phyloP scores from a whole-genome alignment of 1,284 basidiomycete genomes.

The Athelia sp. region DNA sequence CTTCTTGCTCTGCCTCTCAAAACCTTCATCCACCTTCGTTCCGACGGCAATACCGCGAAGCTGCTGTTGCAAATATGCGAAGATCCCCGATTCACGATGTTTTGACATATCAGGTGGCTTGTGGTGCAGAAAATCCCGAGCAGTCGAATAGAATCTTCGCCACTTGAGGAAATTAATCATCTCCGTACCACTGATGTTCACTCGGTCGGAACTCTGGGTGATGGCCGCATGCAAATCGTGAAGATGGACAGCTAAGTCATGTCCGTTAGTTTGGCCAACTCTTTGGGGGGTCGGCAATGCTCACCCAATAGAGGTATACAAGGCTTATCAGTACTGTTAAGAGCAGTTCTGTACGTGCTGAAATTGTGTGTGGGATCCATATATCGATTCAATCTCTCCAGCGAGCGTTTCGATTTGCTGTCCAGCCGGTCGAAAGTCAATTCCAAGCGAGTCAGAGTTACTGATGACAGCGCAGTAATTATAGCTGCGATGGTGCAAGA shows the following conservation, averaged over 20 bases:
- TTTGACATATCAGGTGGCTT: conserved; percentile 26
- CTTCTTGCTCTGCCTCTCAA: conserved; percentile 24
- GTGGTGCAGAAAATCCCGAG: conserved; percentile 17
- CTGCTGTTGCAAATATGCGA: conserved; percentile 35
- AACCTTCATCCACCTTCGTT: conserved; percentile 21
- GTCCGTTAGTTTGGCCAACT: background rate
- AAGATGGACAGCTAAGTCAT: conserved; percentile 33
- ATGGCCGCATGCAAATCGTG: conserved; percentile 29
- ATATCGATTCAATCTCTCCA: conserved; percentile 28
- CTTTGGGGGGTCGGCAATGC: conserved; percentile 6
- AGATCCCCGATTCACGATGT: conserved; percentile 15
- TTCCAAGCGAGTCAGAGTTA: conserved; percentile 28
- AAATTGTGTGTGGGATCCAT: conserved; percentile 29
- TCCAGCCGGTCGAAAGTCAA: conserved; percentile 28
- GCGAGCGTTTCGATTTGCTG: conserved; percentile 21
- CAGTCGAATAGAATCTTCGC: background rate
- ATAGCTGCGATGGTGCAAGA: conserved; percentile 28
- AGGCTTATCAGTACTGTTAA: conserved; percentile 18
- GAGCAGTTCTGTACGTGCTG: conserved; percentile 28
- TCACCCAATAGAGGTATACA: conserved; percentile 38
- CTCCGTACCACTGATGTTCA: background rate
- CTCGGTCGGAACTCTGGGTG: conserved; percentile 11
- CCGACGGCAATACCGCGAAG: conserved; percentile 22
- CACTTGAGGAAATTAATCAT: conserved; percentile 2
- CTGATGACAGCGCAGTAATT: conserved; percentile 33